phyloP scores from a whole-genome alignment of 176 grass and related monocot genomes.

The Neostapfia colusana region DNA sequence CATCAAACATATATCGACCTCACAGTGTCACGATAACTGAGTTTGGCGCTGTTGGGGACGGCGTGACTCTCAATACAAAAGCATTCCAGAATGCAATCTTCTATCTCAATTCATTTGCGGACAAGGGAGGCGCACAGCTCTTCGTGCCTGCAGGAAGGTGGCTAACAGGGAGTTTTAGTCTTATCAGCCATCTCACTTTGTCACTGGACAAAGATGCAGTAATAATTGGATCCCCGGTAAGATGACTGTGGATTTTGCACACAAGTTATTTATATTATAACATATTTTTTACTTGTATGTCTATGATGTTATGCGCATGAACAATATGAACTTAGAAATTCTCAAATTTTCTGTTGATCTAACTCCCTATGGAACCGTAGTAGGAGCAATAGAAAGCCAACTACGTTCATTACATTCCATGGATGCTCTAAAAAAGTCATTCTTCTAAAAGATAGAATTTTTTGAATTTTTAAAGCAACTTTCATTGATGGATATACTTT shows the following conservation, averaged over 20 bases:
- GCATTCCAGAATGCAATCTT: slow-evolving; percentile 98
- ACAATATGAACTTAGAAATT: slow-evolving; percentile 1
- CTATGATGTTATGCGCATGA: not conserved
- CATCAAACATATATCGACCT: slow-evolving; percentile 61
- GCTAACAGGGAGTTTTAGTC: slow-evolving; percentile 90
- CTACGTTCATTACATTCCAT: not conserved
- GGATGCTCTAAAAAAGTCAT: not conserved
- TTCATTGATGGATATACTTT: not conserved
- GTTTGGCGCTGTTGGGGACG: slow-evolving; percentile 92
- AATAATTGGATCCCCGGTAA: slow-evolving; percentile 88
- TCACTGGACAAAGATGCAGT: slow-evolving; percentile 84
- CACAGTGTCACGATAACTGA: slow-evolving; percentile 95
- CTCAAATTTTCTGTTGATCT: not conserved
- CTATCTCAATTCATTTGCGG: slow-evolving; percentile 95
- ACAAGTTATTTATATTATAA: not conserved
- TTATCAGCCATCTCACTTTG: slow-evolving; percentile 93
- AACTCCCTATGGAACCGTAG: not conserved
- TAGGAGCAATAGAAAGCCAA: not conserved
- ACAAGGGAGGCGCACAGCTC: slow-evolving; percentile 88
- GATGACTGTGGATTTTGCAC: not conserved
- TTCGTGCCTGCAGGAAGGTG: slow-evolving; percentile 96
- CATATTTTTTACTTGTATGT: not conserved
- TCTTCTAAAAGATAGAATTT: slow-evolving; percentile 6
- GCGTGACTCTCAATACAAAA: slow-evolving; percentile 86
- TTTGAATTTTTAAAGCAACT: not conserved